Percentiles rank a stretch among this genome's conserved stretches.
These are phyloP conservation scores for Ustilago trichophora DNA, from an alignment of 1,284 basidiomycete species.

Conservation along the genomic window DNA sequence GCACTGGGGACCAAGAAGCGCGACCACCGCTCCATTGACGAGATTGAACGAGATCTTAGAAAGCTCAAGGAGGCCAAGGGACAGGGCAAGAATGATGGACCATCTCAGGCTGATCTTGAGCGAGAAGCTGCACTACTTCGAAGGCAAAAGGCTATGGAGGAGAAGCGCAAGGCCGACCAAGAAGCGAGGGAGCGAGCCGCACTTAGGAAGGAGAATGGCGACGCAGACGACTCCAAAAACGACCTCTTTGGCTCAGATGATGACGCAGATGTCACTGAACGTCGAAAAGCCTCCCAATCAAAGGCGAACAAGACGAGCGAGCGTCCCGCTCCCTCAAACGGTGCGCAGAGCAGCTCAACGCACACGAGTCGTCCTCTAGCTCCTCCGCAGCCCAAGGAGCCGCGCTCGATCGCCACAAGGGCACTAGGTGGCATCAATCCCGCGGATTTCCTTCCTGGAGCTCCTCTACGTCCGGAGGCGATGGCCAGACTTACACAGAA, in stretches of 20 bases:
- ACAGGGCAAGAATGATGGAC: conserved; percentile 5
- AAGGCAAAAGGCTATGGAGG: conserved; percentile 48
- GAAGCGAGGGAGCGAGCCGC: conserved; percentile 24
- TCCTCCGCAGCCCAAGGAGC: conserved; percentile 14
- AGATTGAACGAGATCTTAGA: conserved; percentile 51
- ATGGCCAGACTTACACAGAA: conserved; percentile 32
- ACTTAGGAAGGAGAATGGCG: conserved; percentile 5
- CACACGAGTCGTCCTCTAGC: not conserved
- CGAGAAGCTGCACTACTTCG: conserved; percentile 39
- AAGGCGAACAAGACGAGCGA: conserved; percentile 4
- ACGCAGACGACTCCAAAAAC: conserved; percentile 10
- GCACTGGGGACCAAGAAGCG: conserved; percentile 47
- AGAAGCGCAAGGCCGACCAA: conserved; percentile 30
- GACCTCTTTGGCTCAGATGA: conserved; percentile 43
- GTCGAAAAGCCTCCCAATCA: not conserved
- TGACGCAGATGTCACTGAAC: not conserved
- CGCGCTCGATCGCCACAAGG: conserved; percentile 11
- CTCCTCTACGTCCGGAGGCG: conserved; percentile 31
- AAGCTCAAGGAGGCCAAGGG: conserved; percentile 32
- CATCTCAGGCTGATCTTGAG: conserved; percentile 22
- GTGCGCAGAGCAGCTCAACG: not conserved
- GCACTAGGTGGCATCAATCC: conserved; percentile 41
- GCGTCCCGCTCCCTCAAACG: not conserved
- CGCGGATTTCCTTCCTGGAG: conserved; percentile 53
- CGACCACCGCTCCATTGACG: conserved; percentile 53